Base-by-base conservation (phyloP, 2,329 filamentous ascomycete genomes). In the Fusarium brevicatenulatum region DNA sequence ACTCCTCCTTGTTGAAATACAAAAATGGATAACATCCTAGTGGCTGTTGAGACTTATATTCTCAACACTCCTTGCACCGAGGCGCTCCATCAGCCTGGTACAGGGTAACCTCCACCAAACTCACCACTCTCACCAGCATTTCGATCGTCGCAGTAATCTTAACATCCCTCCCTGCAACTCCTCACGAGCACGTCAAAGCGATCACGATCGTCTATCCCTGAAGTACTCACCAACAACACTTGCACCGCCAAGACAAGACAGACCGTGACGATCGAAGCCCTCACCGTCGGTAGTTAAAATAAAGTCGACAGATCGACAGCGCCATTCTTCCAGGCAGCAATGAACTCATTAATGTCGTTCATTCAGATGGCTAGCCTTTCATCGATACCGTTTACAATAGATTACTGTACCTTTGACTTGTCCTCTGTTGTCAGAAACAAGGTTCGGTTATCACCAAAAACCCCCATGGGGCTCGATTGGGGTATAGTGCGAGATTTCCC, bases 401-500 rank as follows among this genome's bases (percentile, higher is more conserved):
- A 66, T 43, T n/a, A 21, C 23, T 53, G n/a, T 40, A 23, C 30
- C 39, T 15, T 34, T 40, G n/a, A 23, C 65, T 30, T 37, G 18
- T 53, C 42, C 49, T 28, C n/a, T 37, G 37, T n/a, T 68, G 37
- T 34, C 54, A 49, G 47, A 40, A 67, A 67, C 54, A 60, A 67
- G 64, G 43, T 50, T 63, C 62, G 36, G 65, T 52, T 61, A 61
- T 68, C 44, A 49, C 54, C 34, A 47, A 21, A 49, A 25, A 36
- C 66, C 66, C 53, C 67, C 59, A 70, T 59, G 67, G 67, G 66
- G 59, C 36, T 30, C 19, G 66, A 47, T 68, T 68, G 65, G 65
- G 66, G 47, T 68, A 68, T 69, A 69, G 66, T 64, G 50, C 39
- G 57, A 50, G 58, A 43, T n/a, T 55, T 46, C n/a, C 66, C 65